A percentile compares a stretch with the other conserved stretches of the same genome.
phyloP scores from a whole-genome alignment of 2,329 filamentous ascomycete genomes.

The Aspergillus pseudoglaucus region DNA sequence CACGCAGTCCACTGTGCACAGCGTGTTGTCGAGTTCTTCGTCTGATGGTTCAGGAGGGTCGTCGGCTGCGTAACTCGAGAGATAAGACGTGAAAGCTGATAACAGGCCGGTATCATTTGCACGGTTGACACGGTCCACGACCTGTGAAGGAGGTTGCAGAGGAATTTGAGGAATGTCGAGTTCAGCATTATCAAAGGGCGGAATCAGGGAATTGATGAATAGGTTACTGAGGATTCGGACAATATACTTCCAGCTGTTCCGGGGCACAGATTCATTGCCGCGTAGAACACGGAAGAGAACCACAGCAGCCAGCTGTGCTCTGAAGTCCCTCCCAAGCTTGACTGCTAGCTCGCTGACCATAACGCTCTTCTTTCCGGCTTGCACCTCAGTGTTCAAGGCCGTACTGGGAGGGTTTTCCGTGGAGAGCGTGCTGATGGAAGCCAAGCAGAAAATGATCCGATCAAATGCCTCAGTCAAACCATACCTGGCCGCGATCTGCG shows the following conservation, averaged over 20 bases:
- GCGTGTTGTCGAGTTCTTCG: conserved; percentile 90
- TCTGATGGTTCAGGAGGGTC: conserved; percentile 96
- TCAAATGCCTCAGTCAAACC: conserved; percentile 79
- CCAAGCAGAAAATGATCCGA: conserved; percentile 83
- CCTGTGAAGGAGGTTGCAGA: conserved; percentile 80
- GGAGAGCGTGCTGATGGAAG: conserved; percentile 82
- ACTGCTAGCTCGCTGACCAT: conserved; percentile 99
- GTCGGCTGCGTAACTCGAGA: conserved; percentile 97
- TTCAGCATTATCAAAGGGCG: conserved; percentile 67
- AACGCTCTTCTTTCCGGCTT: conserved; percentile 82
- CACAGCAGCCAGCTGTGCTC: conserved; percentile 86
- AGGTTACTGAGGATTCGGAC: conserved; percentile 90
- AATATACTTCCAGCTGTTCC: conserved; percentile 56
- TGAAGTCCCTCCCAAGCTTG: conserved; percentile 87
- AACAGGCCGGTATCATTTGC: conserved; percentile 77
- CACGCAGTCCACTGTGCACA: conserved; percentile 90
- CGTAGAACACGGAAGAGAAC: conserved; percentile 91
- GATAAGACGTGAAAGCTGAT: conserved; percentile 90
- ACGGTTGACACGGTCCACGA: conserved; percentile 80
- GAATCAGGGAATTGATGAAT: conserved; percentile 89
- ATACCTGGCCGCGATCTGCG: conserved; percentile 82
- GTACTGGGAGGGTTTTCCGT: conserved; percentile 73
- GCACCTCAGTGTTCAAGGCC: conserved; percentile 86
- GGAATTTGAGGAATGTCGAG: conserved; percentile 76
- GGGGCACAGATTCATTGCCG: conserved; percentile 72